Evolutionary conservation across 2,329 filamentous ascomycete genomes (phyloP), one percentile per base, ranked within the genome.

Genomic region (Bimuria novae-zelandiae): DNA sequence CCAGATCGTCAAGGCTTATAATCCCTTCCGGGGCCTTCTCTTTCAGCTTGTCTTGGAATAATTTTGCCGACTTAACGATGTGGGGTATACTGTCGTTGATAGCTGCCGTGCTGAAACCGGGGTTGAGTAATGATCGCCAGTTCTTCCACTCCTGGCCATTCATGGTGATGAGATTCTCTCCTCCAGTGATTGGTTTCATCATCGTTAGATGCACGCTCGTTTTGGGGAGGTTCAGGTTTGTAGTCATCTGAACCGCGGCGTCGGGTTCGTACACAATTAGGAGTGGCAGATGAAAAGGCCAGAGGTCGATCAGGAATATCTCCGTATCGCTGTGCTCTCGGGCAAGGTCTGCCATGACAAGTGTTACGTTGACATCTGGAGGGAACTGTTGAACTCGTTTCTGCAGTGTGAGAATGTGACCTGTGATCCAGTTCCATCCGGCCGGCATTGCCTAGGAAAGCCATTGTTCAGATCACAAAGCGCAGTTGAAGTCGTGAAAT

Each of bases 41-140:
- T 7, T 19, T 22, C 17, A 61, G 43, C 4, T 42, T 16, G 4
- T 45, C 25, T 42, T 49, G 50, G 37, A 63, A 64, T 1, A 54
- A 30, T 17, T 37, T 32, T 2, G 54, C 51, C 23, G 55, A 51
- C 12, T 54, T 40, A 1, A 47, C 52, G n/a, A 64, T 53, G 7
- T 43, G 35, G 11, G 54, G 55, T 11, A 54, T 41, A 8, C 52
- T 73, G 72, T n/a, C 72, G 74, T 0, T 62, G 79, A 0, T 79
- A 76, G 0, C 80, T 76, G 56, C 76, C 79, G 21, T 83, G 56
- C 32, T 27, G 30, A 40, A 43, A 8, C 55, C 55, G 2, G 55
- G 48, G 37, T 51, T 58, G 49, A 62, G 60, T 3, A 60, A 30
- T 1, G n/a, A 16, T 30, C 57, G 17, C 51, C 56, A 57, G 4